A percentile compares a stretch with the other conserved stretches of the same genome.
These are phyloP conservation scores for Boletus rex-veris DNA, from an alignment of 768 basidiomycete genomes.

Conservation along the genomic window DNA sequence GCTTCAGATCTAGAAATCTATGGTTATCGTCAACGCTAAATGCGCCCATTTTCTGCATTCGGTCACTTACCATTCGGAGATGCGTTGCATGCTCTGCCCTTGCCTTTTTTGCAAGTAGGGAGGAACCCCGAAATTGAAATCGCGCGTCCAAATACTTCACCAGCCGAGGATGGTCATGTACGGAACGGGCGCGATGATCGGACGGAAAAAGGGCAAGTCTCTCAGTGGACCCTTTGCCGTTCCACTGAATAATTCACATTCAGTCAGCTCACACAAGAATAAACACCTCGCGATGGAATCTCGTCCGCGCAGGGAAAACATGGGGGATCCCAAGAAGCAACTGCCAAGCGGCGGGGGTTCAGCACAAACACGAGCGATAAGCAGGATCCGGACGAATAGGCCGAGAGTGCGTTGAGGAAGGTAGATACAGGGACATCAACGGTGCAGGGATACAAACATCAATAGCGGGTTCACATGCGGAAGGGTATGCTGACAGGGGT, in stretches of 20 bases:
- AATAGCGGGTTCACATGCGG: constrained; percentile 19
- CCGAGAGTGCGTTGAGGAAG: constrained; percentile 12
- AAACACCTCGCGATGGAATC: constrained; percentile 5
- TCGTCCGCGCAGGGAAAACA: constrained; percentile 2
- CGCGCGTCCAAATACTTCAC: not conserved
- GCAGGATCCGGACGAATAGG: constrained; percentile 13
- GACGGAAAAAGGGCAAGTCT: not conserved
- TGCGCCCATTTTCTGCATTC: not conserved
- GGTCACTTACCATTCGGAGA: constrained; percentile 12
- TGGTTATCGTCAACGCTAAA: constrained; percentile 4
- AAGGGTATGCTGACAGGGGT: constrained; percentile 24
- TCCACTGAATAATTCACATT: not conserved
- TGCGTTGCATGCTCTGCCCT: not conserved
- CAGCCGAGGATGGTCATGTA: too few relatives aligned
- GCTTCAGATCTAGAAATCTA: constrained; percentile 3
- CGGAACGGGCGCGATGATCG: not conserved
- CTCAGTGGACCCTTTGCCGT: not conserved
- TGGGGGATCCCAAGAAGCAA: not conserved
- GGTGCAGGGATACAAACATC: constrained; percentile 23
- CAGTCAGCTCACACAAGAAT: constrained; percentile 6
- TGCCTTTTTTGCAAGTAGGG: not conserved
- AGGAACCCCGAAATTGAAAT: constrained; percentile 4
- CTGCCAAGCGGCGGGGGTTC: constrained; percentile 1
- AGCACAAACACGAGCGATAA: constrained; percentile 11
- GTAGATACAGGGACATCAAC: constrained; percentile 28